Conservation (phyloP, 148 eudicot genomes). For the Cornus controversa region DNA sequence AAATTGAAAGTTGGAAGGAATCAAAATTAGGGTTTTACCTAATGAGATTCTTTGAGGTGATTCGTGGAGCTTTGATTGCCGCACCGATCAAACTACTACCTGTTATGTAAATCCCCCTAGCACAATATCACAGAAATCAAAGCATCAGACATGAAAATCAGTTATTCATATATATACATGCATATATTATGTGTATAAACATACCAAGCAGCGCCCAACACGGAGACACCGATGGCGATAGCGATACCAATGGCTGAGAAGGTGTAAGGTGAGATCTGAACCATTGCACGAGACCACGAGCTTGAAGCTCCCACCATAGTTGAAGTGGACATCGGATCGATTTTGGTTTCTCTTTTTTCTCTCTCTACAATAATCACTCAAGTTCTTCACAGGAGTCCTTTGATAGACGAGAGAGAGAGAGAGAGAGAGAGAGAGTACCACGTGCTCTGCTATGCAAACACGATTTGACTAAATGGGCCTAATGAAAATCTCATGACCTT, state of each 20-base stretch:
- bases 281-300: constrained; percentile 76
- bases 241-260: constrained; percentile 91
- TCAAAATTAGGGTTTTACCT: constrained; percentile 40
- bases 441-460: neutral
- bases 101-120: constrained; percentile 92
- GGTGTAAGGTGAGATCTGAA: constrained; percentile 92
- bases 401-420: constrained; percentile 17
- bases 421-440: no score
- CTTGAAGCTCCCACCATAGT: constrained; percentile 41
- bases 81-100: constrained; percentile 99
- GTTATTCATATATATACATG: neutral
- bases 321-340: neutral
- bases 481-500: neutral
- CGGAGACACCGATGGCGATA: constrained; percentile 89
- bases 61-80: constrained; percentile 95
- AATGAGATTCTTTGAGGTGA: constrained; percentile 93
- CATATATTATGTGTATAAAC: no score
- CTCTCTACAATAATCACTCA: neutral
- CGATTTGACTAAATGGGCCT: neutral
- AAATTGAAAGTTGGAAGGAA: neutral
- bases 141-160: neutral
- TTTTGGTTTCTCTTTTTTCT: neutral
- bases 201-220: constrained; percentile 97
- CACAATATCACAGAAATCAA: neutral
- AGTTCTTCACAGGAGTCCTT: neutral